phyloP scores from a whole-genome alignment of 2,329 filamentous ascomycete genomes.

The Neurospora sp. region DNA sequence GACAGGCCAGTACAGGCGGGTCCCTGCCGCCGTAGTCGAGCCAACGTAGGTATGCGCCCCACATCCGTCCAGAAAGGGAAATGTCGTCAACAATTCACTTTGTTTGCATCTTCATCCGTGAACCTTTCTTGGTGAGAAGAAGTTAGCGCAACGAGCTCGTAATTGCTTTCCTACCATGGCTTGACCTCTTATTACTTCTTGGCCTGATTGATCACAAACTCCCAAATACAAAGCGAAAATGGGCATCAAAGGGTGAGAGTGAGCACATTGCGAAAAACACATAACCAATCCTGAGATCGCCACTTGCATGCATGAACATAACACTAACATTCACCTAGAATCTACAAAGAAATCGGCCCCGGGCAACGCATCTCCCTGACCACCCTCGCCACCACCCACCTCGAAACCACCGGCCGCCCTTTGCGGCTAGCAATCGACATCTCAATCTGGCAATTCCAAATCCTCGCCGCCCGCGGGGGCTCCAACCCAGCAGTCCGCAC shows the following conservation, averaged over 20 bases:
- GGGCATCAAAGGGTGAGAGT: conserved; percentile 54
- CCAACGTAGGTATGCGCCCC: background rate
- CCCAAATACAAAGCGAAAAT: conserved; percentile 26
- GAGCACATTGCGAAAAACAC: background rate
- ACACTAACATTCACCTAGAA: conserved; percentile 38
- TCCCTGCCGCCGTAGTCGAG: background rate
- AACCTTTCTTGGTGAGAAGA: background rate
- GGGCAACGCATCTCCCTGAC: conserved; percentile 72
- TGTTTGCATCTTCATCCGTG: background rate
- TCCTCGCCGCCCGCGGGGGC: conserved; percentile 70
- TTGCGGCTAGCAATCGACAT: conserved; percentile 86
- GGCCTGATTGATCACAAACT: too few relatives aligned
- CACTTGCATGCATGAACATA: too few relatives aligned
- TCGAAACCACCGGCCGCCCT: conserved; percentile 60
- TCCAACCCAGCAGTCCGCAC: conserved; percentile 84
- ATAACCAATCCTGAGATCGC: background rate
- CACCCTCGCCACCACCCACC: conserved; percentile 69
- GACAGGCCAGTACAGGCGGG: too few relatives aligned
- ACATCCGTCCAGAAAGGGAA: background rate
- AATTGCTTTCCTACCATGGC: background rate
- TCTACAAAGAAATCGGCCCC: conserved; percentile 80
- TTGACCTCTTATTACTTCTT: background rate
- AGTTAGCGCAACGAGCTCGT: background rate
- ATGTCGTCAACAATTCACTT: background rate
- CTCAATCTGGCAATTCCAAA: conserved; percentile 95